phyloP scores from a whole-genome alignment of 2,329 filamentous ascomycete species.

The Ophiostoma fasciatum region DNA sequence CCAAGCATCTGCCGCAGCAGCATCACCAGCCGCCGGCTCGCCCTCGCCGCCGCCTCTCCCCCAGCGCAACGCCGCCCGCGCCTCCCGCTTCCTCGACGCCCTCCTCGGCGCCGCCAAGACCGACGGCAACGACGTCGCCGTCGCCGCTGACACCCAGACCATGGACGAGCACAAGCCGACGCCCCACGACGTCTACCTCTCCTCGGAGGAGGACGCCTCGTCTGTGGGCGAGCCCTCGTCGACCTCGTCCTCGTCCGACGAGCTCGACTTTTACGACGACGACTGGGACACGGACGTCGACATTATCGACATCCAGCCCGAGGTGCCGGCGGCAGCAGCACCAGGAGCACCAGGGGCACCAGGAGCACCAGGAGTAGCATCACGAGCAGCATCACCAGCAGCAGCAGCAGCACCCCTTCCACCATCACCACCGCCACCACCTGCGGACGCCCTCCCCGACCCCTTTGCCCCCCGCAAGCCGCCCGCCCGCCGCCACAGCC shows the following conservation, averaged over 20 bases:
- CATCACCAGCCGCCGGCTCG: not conserved
- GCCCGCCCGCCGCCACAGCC: conserved; percentile 24
- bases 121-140: conserved; percentile 5
- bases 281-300: no score
- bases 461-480: not conserved
- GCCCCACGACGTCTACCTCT: conserved; percentile 47
- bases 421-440: not conserved
- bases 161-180: no score
- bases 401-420: not conserved
- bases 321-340: no score
- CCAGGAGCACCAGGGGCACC: no score
- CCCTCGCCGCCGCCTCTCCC: conserved; percentile 30
- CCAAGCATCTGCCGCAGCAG: conserved; percentile 9
- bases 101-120: conserved; percentile 15
- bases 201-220: conserved; percentile 50
- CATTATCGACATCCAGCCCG: conserved; percentile 30
- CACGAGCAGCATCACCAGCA: no score
- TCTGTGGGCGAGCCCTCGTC: conserved; percentile 41
- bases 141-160: conserved; percentile 10
- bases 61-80: conserved; percentile 32
- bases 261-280: conserved; percentile 26
- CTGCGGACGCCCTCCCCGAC: not conserved
- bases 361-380: no score
- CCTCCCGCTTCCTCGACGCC: conserved; percentile 29
- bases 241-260: conserved; percentile 33